Percentiles rank a stretch among this genome's conserved stretches.
phyloP scores from a whole-genome alignment of 257 asterid genomes.

The Solanum bukasovii region DNA sequence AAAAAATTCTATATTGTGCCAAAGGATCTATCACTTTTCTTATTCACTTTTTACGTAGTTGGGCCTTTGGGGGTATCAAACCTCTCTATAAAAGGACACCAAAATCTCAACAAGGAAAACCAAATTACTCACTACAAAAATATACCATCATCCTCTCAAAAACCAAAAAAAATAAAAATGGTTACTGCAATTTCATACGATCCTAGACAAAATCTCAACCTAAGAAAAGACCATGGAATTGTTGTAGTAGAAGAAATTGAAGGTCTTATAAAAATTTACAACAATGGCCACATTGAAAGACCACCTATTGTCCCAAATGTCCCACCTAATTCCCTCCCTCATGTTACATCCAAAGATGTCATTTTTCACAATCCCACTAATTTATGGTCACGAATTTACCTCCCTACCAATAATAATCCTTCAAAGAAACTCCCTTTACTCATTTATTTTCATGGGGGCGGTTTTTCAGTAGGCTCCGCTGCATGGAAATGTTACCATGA shows the following conservation, averaged over 20 bases:
- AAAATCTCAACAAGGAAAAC: background rate
- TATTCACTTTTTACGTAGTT: background rate
- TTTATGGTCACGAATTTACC: slow-evolving; percentile 1
- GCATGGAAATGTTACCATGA: slow-evolving; percentile 23
- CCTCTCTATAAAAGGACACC: background rate
- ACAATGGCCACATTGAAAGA: slow-evolving; percentile 1
- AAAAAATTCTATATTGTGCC: background rate
- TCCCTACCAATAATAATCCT: background rate
- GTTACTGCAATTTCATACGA: background rate
- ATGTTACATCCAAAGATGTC: background rate
- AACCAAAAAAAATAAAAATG: background rate
- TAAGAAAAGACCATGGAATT: background rate
- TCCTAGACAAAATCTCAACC: background rate
- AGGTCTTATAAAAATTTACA: slow-evolving; percentile 1
- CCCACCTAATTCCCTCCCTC: background rate
- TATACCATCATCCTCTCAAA: background rate
- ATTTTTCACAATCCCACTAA: background rate
- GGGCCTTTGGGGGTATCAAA: background rate
- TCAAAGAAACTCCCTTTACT: slow-evolving; percentile 16
- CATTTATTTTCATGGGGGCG: slow-evolving; percentile 29
- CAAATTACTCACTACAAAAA: background rate
- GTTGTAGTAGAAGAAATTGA: background rate
- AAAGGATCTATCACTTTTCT: background rate
- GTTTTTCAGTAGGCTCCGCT: slow-evolving; percentile 18
- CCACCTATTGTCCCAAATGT: background rate